Percentiles rank a stretch among this genome's conserved stretches.
phyloP scores from a whole-genome alignment of 257 asterid species.

The Solanum arcanum region DNA sequence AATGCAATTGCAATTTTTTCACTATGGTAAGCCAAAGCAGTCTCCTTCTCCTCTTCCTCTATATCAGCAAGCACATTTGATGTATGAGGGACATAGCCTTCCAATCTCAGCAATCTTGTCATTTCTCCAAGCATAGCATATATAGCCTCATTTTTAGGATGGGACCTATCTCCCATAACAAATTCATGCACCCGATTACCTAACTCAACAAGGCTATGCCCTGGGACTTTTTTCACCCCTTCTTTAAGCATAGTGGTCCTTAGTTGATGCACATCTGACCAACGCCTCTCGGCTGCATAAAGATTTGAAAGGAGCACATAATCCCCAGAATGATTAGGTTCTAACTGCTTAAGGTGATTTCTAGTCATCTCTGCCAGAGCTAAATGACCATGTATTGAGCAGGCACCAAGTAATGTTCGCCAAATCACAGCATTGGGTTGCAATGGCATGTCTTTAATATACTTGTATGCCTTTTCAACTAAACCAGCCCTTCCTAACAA shows the following conservation, averaged over 20 bases:
- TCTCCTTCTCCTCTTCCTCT: slow-evolving; percentile 88
- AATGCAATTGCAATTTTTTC: slow-evolving; percentile 82
- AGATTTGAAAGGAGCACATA: slow-evolving; percentile 75
- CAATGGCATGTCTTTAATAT: slow-evolving; percentile 50
- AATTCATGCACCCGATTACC: slow-evolving; percentile 60
- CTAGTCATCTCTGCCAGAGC: slow-evolving; percentile 47
- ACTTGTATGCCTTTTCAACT: slow-evolving; percentile 49
- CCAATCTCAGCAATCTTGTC: slow-evolving; percentile 50
- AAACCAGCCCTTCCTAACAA: slow-evolving; percentile 68
- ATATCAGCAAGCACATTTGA: slow-evolving; percentile 65
- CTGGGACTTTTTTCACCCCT: slow-evolving; percentile 70
- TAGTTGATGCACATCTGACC: slow-evolving; percentile 56
- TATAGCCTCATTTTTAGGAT: slow-evolving; percentile 47
- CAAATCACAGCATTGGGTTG: slow-evolving; percentile 71
- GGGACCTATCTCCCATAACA: slow-evolving; percentile 64
- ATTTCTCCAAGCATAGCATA: slow-evolving; percentile 66
- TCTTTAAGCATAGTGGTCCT: slow-evolving; percentile 57
- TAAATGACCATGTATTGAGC: slow-evolving; percentile 45
- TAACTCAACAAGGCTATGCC: slow-evolving; percentile 64
- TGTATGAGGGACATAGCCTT: slow-evolving; percentile 70
- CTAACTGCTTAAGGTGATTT: slow-evolving; percentile 32
- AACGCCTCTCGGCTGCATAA: slow-evolving; percentile 66
- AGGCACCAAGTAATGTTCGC: slow-evolving; percentile 73
- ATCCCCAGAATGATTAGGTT: slow-evolving; percentile 72
- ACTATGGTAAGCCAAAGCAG: slow-evolving; percentile 65